These are phyloP conservation scores for Tuber magnatum DNA, from an alignment of 495 filamentous ascomycete genomes.

Conservation along the genomic window DNA sequence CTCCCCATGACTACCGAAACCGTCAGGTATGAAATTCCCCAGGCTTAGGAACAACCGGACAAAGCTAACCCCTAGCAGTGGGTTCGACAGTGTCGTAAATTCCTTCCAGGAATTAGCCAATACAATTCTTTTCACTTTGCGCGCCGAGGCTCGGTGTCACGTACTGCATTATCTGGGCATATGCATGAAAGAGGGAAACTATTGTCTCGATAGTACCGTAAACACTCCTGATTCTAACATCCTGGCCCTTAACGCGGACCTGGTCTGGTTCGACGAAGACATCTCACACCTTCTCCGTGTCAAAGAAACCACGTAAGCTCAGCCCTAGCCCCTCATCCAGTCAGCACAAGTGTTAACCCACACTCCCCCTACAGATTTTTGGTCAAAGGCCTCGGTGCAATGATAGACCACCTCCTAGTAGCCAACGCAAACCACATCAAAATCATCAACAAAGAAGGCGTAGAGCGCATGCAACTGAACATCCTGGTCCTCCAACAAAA, in stretches of 20 bases:
- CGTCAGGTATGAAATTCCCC: constrained; percentile 51
- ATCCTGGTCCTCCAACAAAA: constrained; percentile 92
- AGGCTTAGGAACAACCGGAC: background rate
- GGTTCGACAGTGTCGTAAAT: constrained; percentile 78
- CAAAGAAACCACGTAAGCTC: constrained; percentile 49
- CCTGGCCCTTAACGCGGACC: constrained; percentile 66
- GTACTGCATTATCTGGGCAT: constrained; percentile 62
- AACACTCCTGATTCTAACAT: constrained; percentile 73
- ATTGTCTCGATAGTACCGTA: constrained; percentile 65
- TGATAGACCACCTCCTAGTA: constrained; percentile 65
- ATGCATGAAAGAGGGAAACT: constrained; percentile 56
- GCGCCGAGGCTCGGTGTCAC: constrained; percentile 77
- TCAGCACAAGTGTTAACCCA: background rate
- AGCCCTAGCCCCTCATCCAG: background rate
- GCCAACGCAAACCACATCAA: constrained; percentile 57
- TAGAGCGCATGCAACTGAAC: constrained; percentile 75
- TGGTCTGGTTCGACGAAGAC: constrained; percentile 77
- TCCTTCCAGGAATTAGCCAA: constrained; percentile 70
- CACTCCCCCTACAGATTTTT: constrained; percentile 51
- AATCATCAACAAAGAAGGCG: constrained; percentile 68
- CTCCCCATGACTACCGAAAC: constrained; percentile 85
- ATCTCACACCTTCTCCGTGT: constrained; percentile 60
- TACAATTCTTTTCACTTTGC: constrained; percentile 71
- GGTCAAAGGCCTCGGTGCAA: constrained; percentile 60
- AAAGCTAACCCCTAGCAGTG: constrained; percentile 45